A percentile compares a stretch with the other conserved stretches of the same genome.
Conservation (phyloP, 1,284 basidiomycete genomes). For the Trichosporon sp. region DNA sequence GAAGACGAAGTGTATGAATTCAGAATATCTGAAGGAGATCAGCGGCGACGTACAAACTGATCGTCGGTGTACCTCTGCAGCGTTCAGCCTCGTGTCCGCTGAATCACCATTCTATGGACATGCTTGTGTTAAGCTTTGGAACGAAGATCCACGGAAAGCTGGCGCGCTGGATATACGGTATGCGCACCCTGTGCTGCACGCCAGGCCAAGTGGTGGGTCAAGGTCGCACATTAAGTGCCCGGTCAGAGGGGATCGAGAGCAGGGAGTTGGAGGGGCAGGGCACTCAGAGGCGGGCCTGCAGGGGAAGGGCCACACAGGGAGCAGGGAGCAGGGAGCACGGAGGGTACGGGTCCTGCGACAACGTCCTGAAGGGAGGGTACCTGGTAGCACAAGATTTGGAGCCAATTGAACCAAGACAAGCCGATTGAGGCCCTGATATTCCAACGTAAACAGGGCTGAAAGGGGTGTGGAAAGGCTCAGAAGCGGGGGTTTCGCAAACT, state of each 20-base stretch:
- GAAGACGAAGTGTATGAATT: background rate
- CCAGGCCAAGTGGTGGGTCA: background rate
- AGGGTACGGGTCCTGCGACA: background rate
- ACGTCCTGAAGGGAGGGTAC: background rate
- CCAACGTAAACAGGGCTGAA: background rate
- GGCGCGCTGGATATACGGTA: background rate
- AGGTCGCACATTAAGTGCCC: background rate
- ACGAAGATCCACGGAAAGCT: background rate
- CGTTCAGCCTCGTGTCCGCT: background rate
- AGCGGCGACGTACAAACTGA: background rate
- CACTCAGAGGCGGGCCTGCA: background rate
- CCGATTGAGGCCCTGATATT: slow-evolving; percentile 1
- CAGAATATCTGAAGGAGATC: background rate
- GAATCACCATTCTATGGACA: background rate
- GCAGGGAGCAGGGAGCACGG: background rate
- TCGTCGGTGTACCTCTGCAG: background rate
- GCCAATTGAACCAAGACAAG: background rate
- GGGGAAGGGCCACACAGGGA: background rate
- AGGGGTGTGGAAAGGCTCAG: background rate
- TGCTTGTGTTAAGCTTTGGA: background rate
- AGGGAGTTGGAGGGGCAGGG: background rate
- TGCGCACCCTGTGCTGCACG: background rate
- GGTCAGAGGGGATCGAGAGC: background rate
- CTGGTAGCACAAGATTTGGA: slow-evolving; percentile 1
- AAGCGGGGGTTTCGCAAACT: background rate